phyloP scores from a whole-genome alignment of 768 basidiomycete genomes.

The Cantharellus anzutake region DNA sequence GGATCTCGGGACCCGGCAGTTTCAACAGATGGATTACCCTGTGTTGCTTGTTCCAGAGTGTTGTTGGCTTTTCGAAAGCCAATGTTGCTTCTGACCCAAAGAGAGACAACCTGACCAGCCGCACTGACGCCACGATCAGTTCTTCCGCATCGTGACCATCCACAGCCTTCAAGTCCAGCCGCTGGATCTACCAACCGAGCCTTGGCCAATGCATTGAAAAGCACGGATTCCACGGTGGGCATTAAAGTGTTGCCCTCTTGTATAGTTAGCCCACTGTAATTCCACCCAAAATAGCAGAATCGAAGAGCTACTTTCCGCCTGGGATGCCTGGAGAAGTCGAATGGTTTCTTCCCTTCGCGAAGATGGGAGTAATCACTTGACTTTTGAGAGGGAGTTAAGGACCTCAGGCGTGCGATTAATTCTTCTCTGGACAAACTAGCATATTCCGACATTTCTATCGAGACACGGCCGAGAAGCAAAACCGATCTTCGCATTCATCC shows the following conservation, averaged over 20 bases:
- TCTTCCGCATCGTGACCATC: slow-evolving; percentile 79
- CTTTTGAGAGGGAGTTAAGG: slow-evolving; percentile 27
- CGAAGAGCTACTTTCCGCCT: slow-evolving; percentile 83
- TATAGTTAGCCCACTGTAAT: slow-evolving; percentile 77
- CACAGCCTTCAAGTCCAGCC: slow-evolving; percentile 65
- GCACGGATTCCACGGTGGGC: slow-evolving; percentile 78
- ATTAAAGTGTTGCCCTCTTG: slow-evolving; percentile 52
- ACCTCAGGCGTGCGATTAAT: slow-evolving; percentile 42
- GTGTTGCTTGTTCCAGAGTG: not conserved
- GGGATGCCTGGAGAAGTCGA: slow-evolving; percentile 49
- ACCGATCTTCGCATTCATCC: too few species aligned
- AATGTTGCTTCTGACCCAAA: slow-evolving; percentile 71
- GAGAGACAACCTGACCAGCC: slow-evolving; percentile 78
- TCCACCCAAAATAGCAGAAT: slow-evolving; percentile 84
- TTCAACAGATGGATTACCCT: not conserved
- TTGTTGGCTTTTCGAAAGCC: not conserved
- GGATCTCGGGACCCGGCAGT: not conserved
- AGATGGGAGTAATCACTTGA: not conserved
- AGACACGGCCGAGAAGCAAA: not conserved
- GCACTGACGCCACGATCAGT: slow-evolving; percentile 93
- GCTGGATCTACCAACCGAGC: slow-evolving; percentile 57
- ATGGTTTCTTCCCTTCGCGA: slow-evolving; percentile 19
- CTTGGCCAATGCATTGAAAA: slow-evolving; percentile 63
- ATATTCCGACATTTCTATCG: slow-evolving; percentile 17
- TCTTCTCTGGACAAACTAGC: slow-evolving; percentile 45